Evolutionary conservation across 2,329 filamentous ascomycete species (phyloP), one percentile per base, ranked within the genome.

Genomic region (Phoma sp.): DNA sequence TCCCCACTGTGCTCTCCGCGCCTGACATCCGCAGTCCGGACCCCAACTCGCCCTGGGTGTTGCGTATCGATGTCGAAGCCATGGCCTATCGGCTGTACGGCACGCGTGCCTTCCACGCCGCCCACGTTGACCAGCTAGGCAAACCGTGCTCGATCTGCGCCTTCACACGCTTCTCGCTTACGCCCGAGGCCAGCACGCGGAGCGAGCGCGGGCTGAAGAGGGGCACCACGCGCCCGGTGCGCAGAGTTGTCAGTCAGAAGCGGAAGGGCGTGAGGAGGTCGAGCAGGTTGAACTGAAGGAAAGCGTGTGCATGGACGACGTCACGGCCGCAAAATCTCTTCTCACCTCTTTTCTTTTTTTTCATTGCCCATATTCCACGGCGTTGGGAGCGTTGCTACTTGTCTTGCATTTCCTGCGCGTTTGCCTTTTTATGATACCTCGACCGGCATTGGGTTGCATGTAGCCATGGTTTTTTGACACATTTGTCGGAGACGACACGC

Each of bases 41-140:
- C 24, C 53, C 48, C 6, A 25, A 52, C 30, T 61, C 58, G 10
- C 45, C 52, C 33, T 72, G 68, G 69, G 47, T 67, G 18, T 60
- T 71, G 4, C 66, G 69, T 18, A 54, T 64, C 43, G 68, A 72
- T 32, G 66, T 72, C 14, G 70, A 72, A 29, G 64, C 63, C 8
- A 51, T 72, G 24, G 69, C 67, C 3, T 40, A 69, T 39, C 60
- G 59, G 13, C 58, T 71, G 9, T 72, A 72, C 52, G 63, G 62
- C 47, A 70, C 69, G 6, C 59, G 65, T 14, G 61, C 57, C 27
- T 72, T 70, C 40, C 70, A 72, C 51, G 55, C 54, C 29, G 65
- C 60, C 8, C 62, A 60, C 22, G 44, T 52, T 9, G 59, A 65
- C 43, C 64, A 67, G 33, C 47, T 63, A 7, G 64, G 60, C 48